A percentile compares a stretch with the other conserved stretches of the same genome.
Conservation (phyloP, 352 stramenopile species). For the Phytophthora rubi region DNA sequence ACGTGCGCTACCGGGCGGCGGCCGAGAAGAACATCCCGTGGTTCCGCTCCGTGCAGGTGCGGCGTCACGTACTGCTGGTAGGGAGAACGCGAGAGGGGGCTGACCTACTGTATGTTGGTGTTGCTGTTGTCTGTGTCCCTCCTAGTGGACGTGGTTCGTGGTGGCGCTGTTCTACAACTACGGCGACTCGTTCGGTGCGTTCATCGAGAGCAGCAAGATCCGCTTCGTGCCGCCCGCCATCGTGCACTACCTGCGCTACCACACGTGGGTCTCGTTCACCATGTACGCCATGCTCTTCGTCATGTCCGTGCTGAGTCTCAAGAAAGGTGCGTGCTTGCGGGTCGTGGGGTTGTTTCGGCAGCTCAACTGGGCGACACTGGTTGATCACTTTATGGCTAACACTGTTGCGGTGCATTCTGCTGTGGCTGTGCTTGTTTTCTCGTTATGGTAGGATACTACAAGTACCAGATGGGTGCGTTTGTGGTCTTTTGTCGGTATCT, state of each 20-base stretch:
- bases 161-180: constrained; percentile 98
- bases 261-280: constrained; percentile 93
- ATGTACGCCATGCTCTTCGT: constrained; percentile 97
- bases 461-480: constrained; percentile 92
- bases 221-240: constrained; percentile 79
- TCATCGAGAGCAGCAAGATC: constrained; percentile 87
- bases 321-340: constrained; percentile 64
- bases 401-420: constrained; percentile 2
- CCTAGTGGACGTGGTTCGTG: constrained; percentile 98
- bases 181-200: constrained; percentile 85
- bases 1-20: constrained; percentile 95
- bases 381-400: constrained; percentile 1
- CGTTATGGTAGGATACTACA: constrained; percentile 81
- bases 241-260: constrained; percentile 91
- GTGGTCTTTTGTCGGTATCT: background rate
- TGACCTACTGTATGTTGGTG: background rate
- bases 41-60: constrained; percentile 95
- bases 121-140: background rate
- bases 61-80: background rate
- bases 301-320: constrained; percentile 95
- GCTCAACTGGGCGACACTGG: constrained; percentile 1
- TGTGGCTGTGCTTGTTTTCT: constrained; percentile 8
- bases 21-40: constrained; percentile 97
- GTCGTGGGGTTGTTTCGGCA: constrained; percentile 15
- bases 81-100: no score